Conservation (phyloP, 805 yeast species). For the Starmerella scarabaei region DNA sequence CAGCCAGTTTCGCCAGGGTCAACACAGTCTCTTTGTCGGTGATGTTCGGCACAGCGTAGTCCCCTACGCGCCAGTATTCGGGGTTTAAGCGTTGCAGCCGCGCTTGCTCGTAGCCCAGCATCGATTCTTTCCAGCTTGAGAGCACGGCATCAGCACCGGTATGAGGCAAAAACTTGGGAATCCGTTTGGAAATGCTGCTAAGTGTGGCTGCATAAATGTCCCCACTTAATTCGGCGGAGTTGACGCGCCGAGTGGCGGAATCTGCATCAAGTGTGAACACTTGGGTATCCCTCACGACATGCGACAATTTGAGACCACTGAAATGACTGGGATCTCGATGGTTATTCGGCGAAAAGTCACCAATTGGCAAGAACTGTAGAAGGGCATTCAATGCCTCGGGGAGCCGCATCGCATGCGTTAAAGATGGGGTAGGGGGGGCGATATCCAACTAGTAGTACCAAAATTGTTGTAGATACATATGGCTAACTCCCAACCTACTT, state of each 20-base stretch:
- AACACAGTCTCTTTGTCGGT: conserved; percentile 61
- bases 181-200: not conserved
- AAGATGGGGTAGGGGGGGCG: too few species aligned
- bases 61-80: conserved; percentile 6
- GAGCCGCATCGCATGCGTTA: not conserved
- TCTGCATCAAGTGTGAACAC: conserved; percentile 5
- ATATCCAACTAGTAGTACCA: too few species aligned
- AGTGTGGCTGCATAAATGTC: not conserved
- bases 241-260: not conserved
- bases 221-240: too few species aligned
- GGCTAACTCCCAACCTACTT: too few species aligned
- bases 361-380: not conserved
- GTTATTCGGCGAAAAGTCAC: not conserved
- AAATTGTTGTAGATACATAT: too few species aligned
- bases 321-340: not conserved
- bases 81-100: conserved; percentile 3
- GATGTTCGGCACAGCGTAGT: conserved; percentile 48
- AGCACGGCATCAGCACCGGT: conserved; percentile 2
- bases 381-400: not conserved
- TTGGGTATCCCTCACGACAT: conserved; percentile 2
- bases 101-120: not conserved
- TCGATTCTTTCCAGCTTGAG: conserved; percentile 8
- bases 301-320: conserved; percentile 8
- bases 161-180: conserved; percentile 9
- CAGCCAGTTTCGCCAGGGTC: conserved; percentile 68